Conservation (phyloP, 352 stramenopile species). For the Phytophthora citricola region DNA sequence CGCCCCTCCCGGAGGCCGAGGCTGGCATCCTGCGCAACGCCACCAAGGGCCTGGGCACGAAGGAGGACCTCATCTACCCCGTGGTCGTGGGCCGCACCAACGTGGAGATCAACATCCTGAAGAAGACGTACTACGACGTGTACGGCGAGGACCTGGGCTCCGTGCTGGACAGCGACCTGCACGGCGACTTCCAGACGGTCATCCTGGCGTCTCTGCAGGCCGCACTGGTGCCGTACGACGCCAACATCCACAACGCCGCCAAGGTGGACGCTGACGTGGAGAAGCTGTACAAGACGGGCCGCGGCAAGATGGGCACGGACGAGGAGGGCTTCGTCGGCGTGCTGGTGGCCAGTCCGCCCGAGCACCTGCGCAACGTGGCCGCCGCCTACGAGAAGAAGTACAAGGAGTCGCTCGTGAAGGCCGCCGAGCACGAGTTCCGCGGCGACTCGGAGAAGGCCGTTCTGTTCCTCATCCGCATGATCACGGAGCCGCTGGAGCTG, state of each 20-base stretch:
- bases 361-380: slow-evolving; percentile 71
- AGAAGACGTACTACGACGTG: slow-evolving; percentile 81
- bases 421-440: slow-evolving; percentile 72
- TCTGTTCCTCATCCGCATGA: slow-evolving; percentile 71
- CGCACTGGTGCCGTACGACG: slow-evolving; percentile 55
- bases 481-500: slow-evolving; percentile 66
- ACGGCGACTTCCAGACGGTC: slow-evolving; percentile 78
- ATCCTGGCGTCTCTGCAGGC: slow-evolving; percentile 74
- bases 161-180: slow-evolving; percentile 67
- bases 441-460: slow-evolving; percentile 66
- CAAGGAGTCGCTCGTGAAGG: slow-evolving; percentile 65
- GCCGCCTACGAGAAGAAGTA: slow-evolving; percentile 76
- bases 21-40: slow-evolving; percentile 66
- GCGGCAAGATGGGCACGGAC: slow-evolving; percentile 76
- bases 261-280: slow-evolving; percentile 73
- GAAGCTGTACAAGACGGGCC: slow-evolving; percentile 72
- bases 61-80: slow-evolving; percentile 74
- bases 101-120: slow-evolving; percentile 80
- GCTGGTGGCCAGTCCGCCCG: slow-evolving; percentile 52
- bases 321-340: slow-evolving; percentile 72
- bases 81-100: slow-evolving; percentile 70
- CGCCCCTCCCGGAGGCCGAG: slow-evolving; percentile 69
- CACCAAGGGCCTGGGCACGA: slow-evolving; percentile 72
- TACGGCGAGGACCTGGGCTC: slow-evolving; percentile 71
- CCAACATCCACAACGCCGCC: slow-evolving; percentile 64